Evolutionary conservation across 2,329 filamentous ascomycete genomes (phyloP).

Genomic region (Knufia fluminis): DNA sequence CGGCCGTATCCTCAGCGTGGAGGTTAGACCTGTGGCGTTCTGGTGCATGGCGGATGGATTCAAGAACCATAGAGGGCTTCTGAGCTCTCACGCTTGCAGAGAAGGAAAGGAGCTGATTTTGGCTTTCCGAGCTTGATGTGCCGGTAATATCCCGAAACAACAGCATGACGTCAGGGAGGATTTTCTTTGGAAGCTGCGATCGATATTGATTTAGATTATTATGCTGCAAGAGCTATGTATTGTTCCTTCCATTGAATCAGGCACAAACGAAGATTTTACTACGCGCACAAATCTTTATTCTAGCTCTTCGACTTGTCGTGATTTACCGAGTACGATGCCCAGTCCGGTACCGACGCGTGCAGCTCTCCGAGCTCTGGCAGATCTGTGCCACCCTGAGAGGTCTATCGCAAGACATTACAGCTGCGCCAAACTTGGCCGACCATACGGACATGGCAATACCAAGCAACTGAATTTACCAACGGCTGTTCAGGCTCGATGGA

Average conservation of each 20-base stretch:
- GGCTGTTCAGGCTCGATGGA: neutral
- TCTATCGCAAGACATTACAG: neutral
- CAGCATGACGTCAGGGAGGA: neutral
- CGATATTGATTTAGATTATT: too few species aligned
- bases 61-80: too few species aligned
- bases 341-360: neutral
- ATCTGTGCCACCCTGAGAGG: neutral
- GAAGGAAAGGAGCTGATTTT: neutral
- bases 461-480: neutral
- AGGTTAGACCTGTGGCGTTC: neutral
- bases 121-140: too few species aligned
- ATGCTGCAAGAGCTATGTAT: neutral
- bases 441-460: neutral
- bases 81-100: neutral
- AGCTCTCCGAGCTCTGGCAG: conserved; percentile 3
- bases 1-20: neutral
- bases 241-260: neutral
- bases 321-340: neutral
- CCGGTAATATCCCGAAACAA: too few species aligned
- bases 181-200: neutral
- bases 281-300: too few species aligned
- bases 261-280: too few species aligned
- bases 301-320: too few species aligned
- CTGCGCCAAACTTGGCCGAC: neutral
- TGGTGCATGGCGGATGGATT: too few species aligned